These are phyloP conservation scores for Forsythia viridissima DNA, from an alignment of 257 asterid genomes.

Conservation along the genomic window DNA sequence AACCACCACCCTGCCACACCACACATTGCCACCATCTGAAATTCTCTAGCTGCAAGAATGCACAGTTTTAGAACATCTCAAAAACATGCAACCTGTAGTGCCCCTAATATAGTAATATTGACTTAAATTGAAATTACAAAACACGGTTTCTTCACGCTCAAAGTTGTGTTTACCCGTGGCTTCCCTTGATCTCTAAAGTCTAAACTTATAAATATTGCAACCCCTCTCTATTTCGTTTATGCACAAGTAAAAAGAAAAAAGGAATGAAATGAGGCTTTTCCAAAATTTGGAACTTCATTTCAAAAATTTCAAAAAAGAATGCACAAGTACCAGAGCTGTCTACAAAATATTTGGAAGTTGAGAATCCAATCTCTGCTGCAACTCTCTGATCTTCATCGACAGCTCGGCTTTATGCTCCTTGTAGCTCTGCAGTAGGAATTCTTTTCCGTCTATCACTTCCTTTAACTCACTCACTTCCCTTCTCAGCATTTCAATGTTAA, in stretches of 20 bases:
- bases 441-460: constrained; percentile 79
- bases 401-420: constrained; percentile 85
- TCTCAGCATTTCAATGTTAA: constrained; percentile 68
- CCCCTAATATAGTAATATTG: no score
- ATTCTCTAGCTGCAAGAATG: no score
- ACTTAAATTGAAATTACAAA: no score
- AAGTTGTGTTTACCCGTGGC: constrained; percentile 24
- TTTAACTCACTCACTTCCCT: constrained; percentile 68
- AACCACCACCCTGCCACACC: no score
- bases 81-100: no score
- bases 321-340: constrained; percentile 43
- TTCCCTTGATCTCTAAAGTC: constrained; percentile 16
- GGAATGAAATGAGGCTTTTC: constrained; percentile 15
- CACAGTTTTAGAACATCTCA: no score
- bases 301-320: constrained; percentile 37
- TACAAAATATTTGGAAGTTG: constrained; percentile 83
- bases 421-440: constrained; percentile 75
- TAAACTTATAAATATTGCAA: constrained; percentile 20
- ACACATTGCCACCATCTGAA: no score
- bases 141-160: constrained; percentile 8
- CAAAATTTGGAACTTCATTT: constrained; percentile 38
- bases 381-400: constrained; percentile 51
- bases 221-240: background rate
- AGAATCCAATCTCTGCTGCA: constrained; percentile 68
- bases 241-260: background rate